Conservation (phyloP, 2,329 filamentous ascomycete genomes). For the Pezicula carpinea region DNA sequence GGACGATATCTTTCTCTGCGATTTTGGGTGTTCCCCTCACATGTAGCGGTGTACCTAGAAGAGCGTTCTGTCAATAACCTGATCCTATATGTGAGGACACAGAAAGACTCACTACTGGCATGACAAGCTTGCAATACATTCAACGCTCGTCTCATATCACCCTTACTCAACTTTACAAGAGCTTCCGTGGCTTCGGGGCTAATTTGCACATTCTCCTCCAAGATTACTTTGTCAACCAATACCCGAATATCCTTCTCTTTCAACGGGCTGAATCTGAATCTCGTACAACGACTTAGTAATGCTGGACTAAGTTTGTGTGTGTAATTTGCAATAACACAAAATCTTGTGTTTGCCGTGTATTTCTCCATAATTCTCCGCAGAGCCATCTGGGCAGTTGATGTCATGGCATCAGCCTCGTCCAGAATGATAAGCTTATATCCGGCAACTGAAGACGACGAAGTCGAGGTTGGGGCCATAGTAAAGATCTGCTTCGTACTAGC, state of each 20-base stretch:
- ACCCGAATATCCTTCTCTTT: conserved; percentile 82
- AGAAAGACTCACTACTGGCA: conserved; percentile 66
- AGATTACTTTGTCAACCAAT: conserved; percentile 84
- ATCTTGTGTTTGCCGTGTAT: conserved; percentile 95
- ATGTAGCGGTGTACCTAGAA: conserved; percentile 62
- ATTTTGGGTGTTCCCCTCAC: conserved; percentile 54
- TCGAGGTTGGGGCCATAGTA: conserved; percentile 51
- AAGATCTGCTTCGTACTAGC: conserved; percentile 98
- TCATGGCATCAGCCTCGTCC: conserved; percentile 99
- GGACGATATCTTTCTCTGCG: conserved; percentile 59
- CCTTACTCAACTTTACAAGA: conserved; percentile 82
- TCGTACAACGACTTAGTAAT: conserved; percentile 84
- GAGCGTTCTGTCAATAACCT: conserved; percentile 2
- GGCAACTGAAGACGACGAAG: conserved; percentile 49
- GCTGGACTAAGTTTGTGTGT: conserved; percentile 96
- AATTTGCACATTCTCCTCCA: conserved; percentile 82
- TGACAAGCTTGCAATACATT: conserved; percentile 97
- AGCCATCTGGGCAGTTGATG: conserved; percentile 97
- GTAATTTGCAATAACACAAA: conserved; percentile 99
- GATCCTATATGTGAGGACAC: neutral
- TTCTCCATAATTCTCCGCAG: conserved; percentile 97
- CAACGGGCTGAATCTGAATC: conserved; percentile 91
- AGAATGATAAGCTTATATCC: conserved; percentile 94
- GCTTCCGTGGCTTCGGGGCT: conserved; percentile 74
- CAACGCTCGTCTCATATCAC: conserved; percentile 90